Conservation (phyloP, 306 rosid genomes). For the Alnus glutinosa region DNA sequence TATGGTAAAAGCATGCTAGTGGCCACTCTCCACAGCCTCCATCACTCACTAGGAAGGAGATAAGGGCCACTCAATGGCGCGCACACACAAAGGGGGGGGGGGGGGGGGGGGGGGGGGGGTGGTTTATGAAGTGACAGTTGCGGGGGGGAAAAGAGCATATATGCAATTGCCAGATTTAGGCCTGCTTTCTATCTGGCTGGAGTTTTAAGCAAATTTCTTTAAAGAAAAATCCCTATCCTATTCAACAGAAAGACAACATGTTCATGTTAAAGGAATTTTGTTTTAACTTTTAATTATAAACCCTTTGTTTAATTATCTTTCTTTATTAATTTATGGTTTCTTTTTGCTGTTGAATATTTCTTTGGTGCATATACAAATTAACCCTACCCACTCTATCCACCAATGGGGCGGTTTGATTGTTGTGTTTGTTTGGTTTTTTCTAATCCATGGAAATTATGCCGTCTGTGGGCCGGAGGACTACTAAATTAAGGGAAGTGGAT, state of each 20-base stretch:
- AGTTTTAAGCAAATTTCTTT: slow-evolving; percentile 14
- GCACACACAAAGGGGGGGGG: no score
- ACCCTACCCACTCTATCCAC: slow-evolving; percentile 28
- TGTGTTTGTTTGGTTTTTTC: neutral
- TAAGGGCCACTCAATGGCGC: slow-evolving; percentile 20
- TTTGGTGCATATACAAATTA: neutral
- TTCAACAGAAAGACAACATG: slow-evolving; percentile 2
- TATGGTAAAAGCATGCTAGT: slow-evolving; percentile 39
- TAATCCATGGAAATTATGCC: slow-evolving; percentile 18
- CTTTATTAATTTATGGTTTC: slow-evolving; percentile 14
- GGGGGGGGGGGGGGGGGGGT: slow-evolving; percentile 19
- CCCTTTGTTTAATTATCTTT: neutral
- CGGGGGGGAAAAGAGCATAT: slow-evolving; percentile 29
- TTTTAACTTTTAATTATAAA: neutral
- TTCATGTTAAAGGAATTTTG: slow-evolving; percentile 21
- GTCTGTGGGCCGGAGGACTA: slow-evolving; percentile 29
- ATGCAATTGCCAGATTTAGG: slow-evolving; percentile 51
- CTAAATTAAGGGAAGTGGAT: slow-evolving; percentile 1
- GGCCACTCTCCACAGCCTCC: slow-evolving; percentile 30
- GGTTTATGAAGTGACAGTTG: slow-evolving; percentile 45
- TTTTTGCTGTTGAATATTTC: slow-evolving; percentile 16
- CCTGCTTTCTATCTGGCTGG: slow-evolving; percentile 9
- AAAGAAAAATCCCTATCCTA: no score
- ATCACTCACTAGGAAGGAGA: slow-evolving; percentile 23
- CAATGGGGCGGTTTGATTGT: slow-evolving; percentile 45